A percentile compares a stretch with the other conserved stretches of the same genome.
phyloP scores from a whole-genome alignment of 2,329 filamentous ascomycete species.

The Venturia aucupariae region DNA sequence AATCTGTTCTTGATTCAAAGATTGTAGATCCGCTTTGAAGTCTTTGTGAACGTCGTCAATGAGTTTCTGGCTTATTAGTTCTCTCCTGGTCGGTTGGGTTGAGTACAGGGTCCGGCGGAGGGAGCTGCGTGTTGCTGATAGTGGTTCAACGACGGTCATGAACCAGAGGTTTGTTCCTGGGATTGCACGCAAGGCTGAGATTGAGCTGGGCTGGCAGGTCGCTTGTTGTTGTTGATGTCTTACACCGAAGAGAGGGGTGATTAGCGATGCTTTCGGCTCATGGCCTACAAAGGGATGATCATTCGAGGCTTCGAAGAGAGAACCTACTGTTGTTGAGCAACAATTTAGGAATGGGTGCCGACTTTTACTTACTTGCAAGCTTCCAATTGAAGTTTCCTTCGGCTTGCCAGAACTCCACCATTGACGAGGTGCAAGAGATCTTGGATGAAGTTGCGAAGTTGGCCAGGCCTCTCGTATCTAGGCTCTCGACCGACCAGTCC shows the following conservation, averaged over 20 bases:
- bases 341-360: background rate
- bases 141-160: constrained; percentile 15
- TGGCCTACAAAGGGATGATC: constrained; percentile 7
- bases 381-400: constrained; percentile 34
- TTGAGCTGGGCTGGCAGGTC: constrained; percentile 13
- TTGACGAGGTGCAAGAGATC: constrained; percentile 22
- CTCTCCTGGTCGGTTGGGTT: background rate
- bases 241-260: background rate
- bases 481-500: constrained; percentile 19
- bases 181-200: constrained; percentile 12
- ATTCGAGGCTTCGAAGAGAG: constrained; percentile 11
- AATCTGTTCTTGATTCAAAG: background rate
- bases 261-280: background rate
- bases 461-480: constrained; percentile 19
- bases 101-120: constrained; percentile 17
- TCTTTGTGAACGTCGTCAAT: background rate
- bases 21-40: background rate
- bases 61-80: background rate
- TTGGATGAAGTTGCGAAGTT: constrained; percentile 17
- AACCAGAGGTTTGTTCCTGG: constrained; percentile 16
- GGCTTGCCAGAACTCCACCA: constrained; percentile 27
- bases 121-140: constrained; percentile 12
- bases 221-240: background rate
- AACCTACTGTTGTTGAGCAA: constrained; percentile 1
- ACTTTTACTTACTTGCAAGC: constrained; percentile 17